phyloP scores from a whole-genome alignment of 495 filamentous ascomycete genomes.

The Neurospora tetraspora region DNA sequence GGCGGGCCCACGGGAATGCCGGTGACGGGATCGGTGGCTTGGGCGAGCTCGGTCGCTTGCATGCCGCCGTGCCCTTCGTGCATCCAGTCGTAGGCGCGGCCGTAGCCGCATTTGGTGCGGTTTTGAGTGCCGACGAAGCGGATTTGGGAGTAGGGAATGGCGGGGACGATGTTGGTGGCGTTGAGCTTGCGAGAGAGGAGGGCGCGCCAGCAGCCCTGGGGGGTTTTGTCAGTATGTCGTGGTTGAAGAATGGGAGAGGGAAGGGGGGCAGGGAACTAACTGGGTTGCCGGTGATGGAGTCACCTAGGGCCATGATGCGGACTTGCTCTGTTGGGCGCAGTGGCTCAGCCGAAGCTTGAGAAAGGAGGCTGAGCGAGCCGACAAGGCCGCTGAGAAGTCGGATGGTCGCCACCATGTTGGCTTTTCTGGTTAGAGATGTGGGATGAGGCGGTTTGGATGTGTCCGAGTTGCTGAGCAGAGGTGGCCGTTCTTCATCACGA shows the following conservation, averaged over 20 bases:
- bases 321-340: not conserved
- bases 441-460: not conserved
- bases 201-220: slow-evolving; percentile 32
- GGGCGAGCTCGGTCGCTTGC: slow-evolving; percentile 27
- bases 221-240: not conserved
- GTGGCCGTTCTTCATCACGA: not conserved
- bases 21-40: not conserved
- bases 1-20: not conserved
- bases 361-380: not conserved
- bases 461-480: not conserved
- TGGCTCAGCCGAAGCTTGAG: not conserved
- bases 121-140: slow-evolving; percentile 32
- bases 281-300: slow-evolving; percentile 30
- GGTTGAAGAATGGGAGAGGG: not conserved
- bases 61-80: slow-evolving; percentile 38
- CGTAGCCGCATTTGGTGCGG: slow-evolving; percentile 26
- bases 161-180: slow-evolving; percentile 5
- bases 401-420: not conserved
- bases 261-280: slow-evolving; percentile 7
- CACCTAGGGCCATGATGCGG: slow-evolving; percentile 31
- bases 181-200: slow-evolving; percentile 28
- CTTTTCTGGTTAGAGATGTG: not conserved
- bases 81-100: slow-evolving; percentile 34
- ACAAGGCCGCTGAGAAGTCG: not conserved
- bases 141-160: slow-evolving; percentile 9